These are phyloP conservation scores for Populus hybrid DNA, from an alignment of 441 rosid species.

Conservation along the genomic window DNA sequence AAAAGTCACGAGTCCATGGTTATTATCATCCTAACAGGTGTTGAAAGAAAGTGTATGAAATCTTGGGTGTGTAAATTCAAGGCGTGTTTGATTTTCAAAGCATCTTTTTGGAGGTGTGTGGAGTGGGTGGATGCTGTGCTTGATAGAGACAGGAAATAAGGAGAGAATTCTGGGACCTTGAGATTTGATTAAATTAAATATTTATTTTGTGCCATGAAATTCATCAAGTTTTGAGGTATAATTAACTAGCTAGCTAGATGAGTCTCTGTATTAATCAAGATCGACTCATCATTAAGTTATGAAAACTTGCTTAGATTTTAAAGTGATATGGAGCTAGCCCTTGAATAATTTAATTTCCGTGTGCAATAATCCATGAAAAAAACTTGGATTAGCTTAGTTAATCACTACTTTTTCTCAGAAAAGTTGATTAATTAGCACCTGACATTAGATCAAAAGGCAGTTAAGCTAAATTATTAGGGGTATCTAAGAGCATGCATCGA, in stretches of 20 bases:
- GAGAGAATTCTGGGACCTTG: background rate
- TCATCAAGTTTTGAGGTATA: too few species aligned
- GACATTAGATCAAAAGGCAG: background rate
- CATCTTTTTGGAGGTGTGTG: background rate
- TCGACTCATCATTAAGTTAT: background rate
- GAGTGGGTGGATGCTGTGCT: background rate
- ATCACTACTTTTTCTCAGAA: background rate
- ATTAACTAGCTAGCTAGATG: background rate
- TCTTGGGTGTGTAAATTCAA: background rate
- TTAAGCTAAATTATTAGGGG: background rate
- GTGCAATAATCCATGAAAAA: too few species aligned
- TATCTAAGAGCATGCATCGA: background rate
- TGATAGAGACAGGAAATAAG: background rate
- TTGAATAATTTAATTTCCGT: too few species aligned
- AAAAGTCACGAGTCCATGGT: conserved; percentile 5
- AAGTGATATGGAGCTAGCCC: background rate
- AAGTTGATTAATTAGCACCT: background rate
- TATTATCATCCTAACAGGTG: background rate
- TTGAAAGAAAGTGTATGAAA: background rate
- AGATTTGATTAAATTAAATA: too few species aligned
- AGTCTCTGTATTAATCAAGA: too few species aligned
- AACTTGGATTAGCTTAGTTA: background rate
- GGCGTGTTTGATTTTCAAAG: background rate
- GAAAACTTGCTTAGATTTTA: background rate
- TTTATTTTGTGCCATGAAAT: background rate